phyloP scores from a whole-genome alignment of 2,329 filamentous ascomycete genomes.

The Colletotrichum truncatum region DNA sequence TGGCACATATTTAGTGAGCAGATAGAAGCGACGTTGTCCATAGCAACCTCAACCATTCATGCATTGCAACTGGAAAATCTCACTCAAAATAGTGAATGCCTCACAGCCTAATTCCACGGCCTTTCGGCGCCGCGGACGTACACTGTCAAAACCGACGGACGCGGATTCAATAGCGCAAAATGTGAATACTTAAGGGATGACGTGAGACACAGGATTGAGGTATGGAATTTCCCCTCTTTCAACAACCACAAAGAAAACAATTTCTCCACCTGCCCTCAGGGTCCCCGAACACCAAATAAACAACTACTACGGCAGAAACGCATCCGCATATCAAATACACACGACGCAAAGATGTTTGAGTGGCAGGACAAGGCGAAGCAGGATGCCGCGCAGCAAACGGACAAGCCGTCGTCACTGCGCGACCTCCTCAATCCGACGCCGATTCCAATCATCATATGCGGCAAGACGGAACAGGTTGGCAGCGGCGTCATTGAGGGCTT shows the following conservation, averaged over 20 bases:
- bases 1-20: too few relatives aligned
- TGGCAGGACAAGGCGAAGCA: slow-evolving; percentile 6
- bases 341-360: not conserved
- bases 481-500: slow-evolving; percentile 34
- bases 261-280: not conserved
- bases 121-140: not conserved
- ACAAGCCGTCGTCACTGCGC: not conserved
- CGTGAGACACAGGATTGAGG: not conserved
- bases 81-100: too few relatives aligned
- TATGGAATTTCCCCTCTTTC: not conserved
- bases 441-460: slow-evolving; percentile 36
- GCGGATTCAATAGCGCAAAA: too few relatives aligned
- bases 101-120: not conserved
- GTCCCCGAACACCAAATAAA: too few relatives aligned
- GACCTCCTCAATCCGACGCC: not conserved
- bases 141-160: not conserved
- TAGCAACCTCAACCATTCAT: too few relatives aligned
- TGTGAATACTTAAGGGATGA: too few relatives aligned
- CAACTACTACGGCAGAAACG: not conserved
- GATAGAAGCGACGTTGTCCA: too few relatives aligned
- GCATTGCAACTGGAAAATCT: too few relatives aligned
- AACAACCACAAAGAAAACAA: accelerated
- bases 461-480: slow-evolving; percentile 35
- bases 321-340: not conserved
- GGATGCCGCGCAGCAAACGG: not conserved